Conservation (phyloP, 345 rosid genomes). For the Populus davidiana region DNA sequence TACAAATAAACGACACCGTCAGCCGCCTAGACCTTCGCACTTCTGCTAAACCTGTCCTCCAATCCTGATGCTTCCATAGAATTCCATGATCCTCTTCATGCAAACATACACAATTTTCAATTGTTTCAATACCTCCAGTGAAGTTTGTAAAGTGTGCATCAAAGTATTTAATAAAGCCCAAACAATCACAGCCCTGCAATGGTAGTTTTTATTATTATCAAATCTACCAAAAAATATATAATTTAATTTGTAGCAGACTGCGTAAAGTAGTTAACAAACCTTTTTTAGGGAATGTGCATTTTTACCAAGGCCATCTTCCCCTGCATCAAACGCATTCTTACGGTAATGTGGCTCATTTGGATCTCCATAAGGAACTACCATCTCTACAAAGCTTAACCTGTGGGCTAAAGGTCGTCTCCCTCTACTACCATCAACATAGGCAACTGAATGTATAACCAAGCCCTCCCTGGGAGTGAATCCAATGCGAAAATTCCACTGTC, state of each 20-base stretch:
- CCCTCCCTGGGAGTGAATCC: slow-evolving; percentile 95
- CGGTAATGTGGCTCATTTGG: slow-evolving; percentile 93
- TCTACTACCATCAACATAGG: slow-evolving; percentile 83
- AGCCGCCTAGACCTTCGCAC: slow-evolving; percentile 85
- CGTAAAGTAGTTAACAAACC: slow-evolving; percentile 31
- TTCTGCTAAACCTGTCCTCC: slow-evolving; percentile 96
- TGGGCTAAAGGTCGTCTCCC: slow-evolving; percentile 90
- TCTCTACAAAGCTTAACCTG: slow-evolving; percentile 89
- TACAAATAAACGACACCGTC: slow-evolving; percentile 75
- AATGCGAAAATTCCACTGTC: slow-evolving; percentile 90
- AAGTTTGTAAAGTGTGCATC: slow-evolving; percentile 88
- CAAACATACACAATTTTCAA: slow-evolving; percentile 85
- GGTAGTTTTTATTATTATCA: slow-evolving; percentile 1
- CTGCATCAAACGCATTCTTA: slow-evolving; percentile 96
- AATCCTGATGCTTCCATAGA: slow-evolving; percentile 95
- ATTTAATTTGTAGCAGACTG: background rate
- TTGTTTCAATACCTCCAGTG: slow-evolving; percentile 88
- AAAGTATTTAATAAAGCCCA: slow-evolving; percentile 81
- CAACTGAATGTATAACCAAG: slow-evolving; percentile 82
- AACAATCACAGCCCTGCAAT: slow-evolving; percentile 81
- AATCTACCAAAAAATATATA: background rate
- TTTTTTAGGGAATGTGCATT: slow-evolving; percentile 94
- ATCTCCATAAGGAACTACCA: slow-evolving; percentile 97
- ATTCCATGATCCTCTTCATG: slow-evolving; percentile 95
- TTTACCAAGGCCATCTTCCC: slow-evolving; percentile 94